Conservation (phyloP, 129 eudicot species). For the Chrysanthemum lavandulifolium region DNA sequence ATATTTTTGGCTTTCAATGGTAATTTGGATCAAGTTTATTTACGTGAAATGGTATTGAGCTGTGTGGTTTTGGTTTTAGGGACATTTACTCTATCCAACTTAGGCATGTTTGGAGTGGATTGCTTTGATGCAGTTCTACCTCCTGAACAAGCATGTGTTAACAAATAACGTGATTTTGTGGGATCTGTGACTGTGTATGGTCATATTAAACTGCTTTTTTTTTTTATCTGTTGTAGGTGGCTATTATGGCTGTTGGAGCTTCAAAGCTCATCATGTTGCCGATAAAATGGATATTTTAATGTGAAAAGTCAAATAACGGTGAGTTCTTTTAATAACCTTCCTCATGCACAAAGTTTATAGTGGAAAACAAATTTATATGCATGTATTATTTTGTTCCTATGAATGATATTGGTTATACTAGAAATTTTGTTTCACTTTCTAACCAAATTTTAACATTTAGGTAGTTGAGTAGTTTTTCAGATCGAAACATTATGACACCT, state of each 20-base stretch:
- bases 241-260: conserved; percentile 98
- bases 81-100: conserved; percentile 80
- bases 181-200: conserved; percentile 2
- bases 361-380: too few species aligned
- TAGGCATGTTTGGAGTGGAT: conserved; percentile 99
- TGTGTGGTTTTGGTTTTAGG: too few species aligned
- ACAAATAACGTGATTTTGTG: neutral
- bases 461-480: too few species aligned
- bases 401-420: too few species aligned
- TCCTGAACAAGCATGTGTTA: conserved; percentile 77
- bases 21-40: conserved; percentile 9
- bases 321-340: too few species aligned
- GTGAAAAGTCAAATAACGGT: too few species aligned
- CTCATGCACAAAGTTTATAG: too few species aligned
- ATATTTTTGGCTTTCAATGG: conserved; percentile 3
- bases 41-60: neutral
- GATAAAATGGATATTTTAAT: too few species aligned
- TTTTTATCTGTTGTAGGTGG: conserved; percentile 59
- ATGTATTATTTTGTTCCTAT: too few species aligned
- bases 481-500: too few species aligned
- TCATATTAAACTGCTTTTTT: conserved; percentile 9
- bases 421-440: too few species aligned
- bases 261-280: conserved; percentile 85
- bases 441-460: too few species aligned
- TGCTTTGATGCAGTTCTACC: conserved; percentile 97